These are phyloP conservation scores for Phaeomoniella chlamydospora DNA, from an alignment of 2,329 filamentous ascomycete species.

Conservation along the genomic window DNA sequence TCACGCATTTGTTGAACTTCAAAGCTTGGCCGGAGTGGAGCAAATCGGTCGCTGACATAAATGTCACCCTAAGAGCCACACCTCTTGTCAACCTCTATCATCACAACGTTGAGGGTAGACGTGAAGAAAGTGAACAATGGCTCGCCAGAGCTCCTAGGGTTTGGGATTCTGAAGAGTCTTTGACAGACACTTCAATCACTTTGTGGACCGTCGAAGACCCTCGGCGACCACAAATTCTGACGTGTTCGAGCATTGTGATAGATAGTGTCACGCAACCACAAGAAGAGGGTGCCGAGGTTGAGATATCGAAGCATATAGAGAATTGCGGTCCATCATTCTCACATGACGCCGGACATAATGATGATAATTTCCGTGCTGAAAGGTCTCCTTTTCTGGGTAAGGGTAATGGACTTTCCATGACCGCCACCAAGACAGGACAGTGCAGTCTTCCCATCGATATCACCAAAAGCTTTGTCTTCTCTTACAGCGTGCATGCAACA, in stretches of 20 bases:
- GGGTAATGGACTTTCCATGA: not conserved
- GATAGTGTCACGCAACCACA: not conserved
- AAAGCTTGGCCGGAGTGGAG: not conserved
- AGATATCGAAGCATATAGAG: not conserved
- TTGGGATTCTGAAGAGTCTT: too few relatives aligned
- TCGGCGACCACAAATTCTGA: not conserved
- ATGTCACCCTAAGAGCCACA: not conserved
- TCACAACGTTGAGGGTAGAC: not conserved
- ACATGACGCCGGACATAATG: not conserved
- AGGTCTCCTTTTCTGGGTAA: not conserved
- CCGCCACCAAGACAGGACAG: too few relatives aligned
- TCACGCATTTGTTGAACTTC: not conserved
- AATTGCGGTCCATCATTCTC: not conserved
- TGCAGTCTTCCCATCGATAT: not conserved
- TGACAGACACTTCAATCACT: too few relatives aligned
- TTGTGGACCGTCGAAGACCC: not conserved
- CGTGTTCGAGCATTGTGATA: not conserved
- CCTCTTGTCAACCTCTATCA: not conserved
- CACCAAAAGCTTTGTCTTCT: not conserved
- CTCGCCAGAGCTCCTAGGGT: too few relatives aligned
- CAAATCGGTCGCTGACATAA: not conserved
- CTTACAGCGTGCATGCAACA: not conserved
- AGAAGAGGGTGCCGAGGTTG: not conserved
- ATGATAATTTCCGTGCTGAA: not conserved
- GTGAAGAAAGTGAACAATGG: too few relatives aligned